Evolutionary conservation across 257 asterid genomes (phyloP), one percentile per base, ranked within the genome.

Genomic region (Solanum arcanum): DNA sequence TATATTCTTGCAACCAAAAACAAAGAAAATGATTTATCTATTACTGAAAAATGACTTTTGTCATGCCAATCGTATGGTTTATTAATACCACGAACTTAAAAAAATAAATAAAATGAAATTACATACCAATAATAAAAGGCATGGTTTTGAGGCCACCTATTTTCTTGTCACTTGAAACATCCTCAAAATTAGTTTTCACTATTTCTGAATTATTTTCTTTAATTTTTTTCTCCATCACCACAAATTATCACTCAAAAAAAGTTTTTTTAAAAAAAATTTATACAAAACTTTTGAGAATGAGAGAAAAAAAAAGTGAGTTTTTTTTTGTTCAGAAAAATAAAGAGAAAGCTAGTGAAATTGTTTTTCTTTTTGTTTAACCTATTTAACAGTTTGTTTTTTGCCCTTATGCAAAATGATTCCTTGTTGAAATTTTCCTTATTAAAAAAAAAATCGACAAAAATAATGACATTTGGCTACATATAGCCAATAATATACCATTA

Each of bases 111-210:
- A 35, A 39, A 59, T 41, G 25, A 62, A 14, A 14, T 60, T 47
- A 85, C 87, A 62, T 89, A 90, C 96, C 98, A 86, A 95, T 92
- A 90, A 95, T 76, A 70, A 93, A 95, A 83, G 98, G 98, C 95
- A 93, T 92, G 82, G 98, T 94, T 73, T 41, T 88, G 25, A 93
- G 88, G 35, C 98, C 98, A 49, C 98, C 98, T 90, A 70, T 16
- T 70, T 89, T 90, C 41, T 84, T 66, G 14, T 78, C 84, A 60
- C 81, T 46, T 4, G 80, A 29, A 5, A 23, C 74, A 60, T 59
- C 44, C 56, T 86, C 86, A 33, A 84, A 59, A 77, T 69, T 69
- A 69, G 66, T 70, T 86, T 88, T 86, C 69, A 68, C 86, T 37
- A 87, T 21, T 27, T 91, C 91, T 49, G 87, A 41, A 88, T 80